phyloP scores from a whole-genome alignment of 1,139 yeast species.

The Suhomyces bolitotheri region DNA sequence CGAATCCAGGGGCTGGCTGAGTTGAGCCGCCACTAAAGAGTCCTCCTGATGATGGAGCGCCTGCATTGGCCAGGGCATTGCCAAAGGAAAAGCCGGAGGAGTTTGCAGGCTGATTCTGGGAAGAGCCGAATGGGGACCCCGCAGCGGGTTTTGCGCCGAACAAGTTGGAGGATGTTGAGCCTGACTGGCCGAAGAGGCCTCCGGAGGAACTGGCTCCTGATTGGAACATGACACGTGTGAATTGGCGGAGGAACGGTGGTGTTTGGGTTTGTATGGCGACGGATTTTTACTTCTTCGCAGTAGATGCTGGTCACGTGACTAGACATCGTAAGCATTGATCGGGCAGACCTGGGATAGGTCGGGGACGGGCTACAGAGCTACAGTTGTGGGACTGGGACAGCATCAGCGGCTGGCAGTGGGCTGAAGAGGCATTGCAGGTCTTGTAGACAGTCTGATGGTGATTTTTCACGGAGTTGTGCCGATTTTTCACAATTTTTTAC shows the following conservation, averaged over 20 bases:
- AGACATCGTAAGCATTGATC: no score
- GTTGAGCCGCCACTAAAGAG: no score
- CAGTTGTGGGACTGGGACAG: no score
- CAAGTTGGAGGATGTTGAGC: constrained; percentile 8
- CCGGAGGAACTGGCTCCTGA: constrained; percentile 7
- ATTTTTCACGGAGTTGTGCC: no score
- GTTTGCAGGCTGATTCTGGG: constrained; percentile 2
- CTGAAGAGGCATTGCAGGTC: no score
- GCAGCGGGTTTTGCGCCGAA: constrained; percentile 12
- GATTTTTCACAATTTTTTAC: no score
- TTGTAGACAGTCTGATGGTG: no score
- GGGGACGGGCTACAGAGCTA: not conserved
- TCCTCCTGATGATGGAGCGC: constrained; percentile 8
- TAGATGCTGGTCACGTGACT: constrained; percentile 10
- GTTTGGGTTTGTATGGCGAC: constrained; percentile 4
- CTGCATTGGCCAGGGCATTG: no score
- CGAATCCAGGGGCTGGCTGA: no score
- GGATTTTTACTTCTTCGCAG: no score
- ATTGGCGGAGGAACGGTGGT: constrained; percentile 3
- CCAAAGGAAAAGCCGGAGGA: constrained; percentile 8
- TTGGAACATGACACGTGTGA: constrained; percentile 8
- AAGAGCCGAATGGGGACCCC: constrained; percentile 7
- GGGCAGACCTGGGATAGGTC: no score
- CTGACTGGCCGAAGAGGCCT: constrained; percentile 12
- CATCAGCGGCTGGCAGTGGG: no score